phyloP scores from a whole-genome alignment of 169 alveolate species.

The Eimeria necatrix region DNA sequence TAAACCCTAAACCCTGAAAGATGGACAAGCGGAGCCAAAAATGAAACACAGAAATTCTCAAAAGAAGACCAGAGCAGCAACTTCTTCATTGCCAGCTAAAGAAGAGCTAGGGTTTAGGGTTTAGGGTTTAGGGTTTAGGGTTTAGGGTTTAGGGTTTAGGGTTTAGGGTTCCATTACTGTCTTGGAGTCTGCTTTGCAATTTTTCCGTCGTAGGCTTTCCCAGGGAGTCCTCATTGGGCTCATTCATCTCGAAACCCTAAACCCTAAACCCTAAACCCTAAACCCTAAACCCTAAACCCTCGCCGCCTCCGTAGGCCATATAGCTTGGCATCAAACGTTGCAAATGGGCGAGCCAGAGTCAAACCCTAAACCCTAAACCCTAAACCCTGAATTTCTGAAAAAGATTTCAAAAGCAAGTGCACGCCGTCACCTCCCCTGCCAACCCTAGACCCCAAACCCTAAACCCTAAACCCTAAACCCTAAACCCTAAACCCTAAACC shows the following conservation, averaged over 20 bases:
- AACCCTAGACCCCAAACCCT: neutral
- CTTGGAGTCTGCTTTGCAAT: constrained; percentile 87
- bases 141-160: constrained; percentile 34
- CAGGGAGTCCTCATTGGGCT: constrained; percentile 54
- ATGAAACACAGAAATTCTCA: neutral
- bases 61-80: too few relatives aligned
- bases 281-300: neutral
- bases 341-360: neutral
- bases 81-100: too few relatives aligned
- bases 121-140: constrained; percentile 36
- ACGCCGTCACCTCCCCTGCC: constrained; percentile 84
- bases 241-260: neutral
- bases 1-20: neutral
- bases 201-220: constrained; percentile 89
- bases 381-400: neutral
- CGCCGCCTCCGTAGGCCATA: too few relatives aligned
- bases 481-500: too few relatives aligned
- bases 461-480: neutral
- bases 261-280: constrained; percentile 14
- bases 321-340: too few relatives aligned
- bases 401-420: neutral
- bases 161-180: constrained; percentile 79
- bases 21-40: neutral
- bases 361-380: neutral
- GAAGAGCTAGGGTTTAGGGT: constrained; percentile 55